Evolutionary conservation across 2,329 filamentous ascomycete species (phyloP), one percentile per base, ranked within the genome.

Genomic region (Coleophoma cylindrospora): DNA sequence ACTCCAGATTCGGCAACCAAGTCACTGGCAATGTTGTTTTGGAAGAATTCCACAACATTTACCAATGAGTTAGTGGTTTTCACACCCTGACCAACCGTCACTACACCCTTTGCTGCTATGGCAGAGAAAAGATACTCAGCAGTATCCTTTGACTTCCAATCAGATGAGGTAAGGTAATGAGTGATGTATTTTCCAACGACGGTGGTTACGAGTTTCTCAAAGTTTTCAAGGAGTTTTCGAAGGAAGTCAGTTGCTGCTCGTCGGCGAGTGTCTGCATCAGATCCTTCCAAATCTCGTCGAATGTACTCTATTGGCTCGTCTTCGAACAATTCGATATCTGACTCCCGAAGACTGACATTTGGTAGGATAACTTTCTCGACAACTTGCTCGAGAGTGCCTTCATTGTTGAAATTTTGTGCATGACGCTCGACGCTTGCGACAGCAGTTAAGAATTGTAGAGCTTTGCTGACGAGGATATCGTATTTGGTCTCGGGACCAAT

Each of bases 241-340:
- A 99, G 72, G 72, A 99, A 99, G 67, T 97, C 94, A 1, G 92
- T 97, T 1, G 95, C 91, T 38, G 94, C 92, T 62, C 94, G 81
- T 58, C 94, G 80, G 63, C 94, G 80, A 1, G 94, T 99, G 66
- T 97, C 94, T 49, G 87, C 95, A 68, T 99, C 94, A 2, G 94
- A 96, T 7, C 94, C 94, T 68, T 99, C 94, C 44, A 99, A 75
- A 68, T 99, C 94, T 62, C 91, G 82, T 55, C 94, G 82, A 64
- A 99, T 99, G 66, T 95, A 99, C 68, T 99, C 94, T 57, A 99
- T 99, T 0, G 94, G 94, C 72, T 99, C 95, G 65, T 99, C 95
- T 66, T 99, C 94, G 61, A 99, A 97, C 58, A 96, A 79, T 67
- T 99, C 94, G 49, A 96, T 80, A 58, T 99, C 95, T 0, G 91